Evolutionary conservation across 2,329 filamentous ascomycete species (phyloP).

Genomic region (Westerdykella aurantiaca): DNA sequence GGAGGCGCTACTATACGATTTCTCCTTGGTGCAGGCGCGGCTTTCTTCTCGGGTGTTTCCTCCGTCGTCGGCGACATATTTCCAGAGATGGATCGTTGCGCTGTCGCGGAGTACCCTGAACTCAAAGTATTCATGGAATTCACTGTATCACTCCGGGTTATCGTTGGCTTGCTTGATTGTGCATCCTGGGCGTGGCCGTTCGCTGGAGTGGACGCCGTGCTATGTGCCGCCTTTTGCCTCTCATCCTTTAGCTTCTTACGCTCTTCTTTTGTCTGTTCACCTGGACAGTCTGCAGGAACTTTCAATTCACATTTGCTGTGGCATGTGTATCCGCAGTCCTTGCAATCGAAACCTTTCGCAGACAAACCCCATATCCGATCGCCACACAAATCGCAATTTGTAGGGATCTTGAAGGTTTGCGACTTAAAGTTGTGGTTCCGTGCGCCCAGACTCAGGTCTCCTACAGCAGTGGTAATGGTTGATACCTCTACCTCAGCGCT

Average conservation of each 20-base stretch:
- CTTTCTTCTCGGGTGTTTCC: slow-evolving; percentile 36
- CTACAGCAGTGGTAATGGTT: slow-evolving; percentile 85
- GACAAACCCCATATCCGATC: slow-evolving; percentile 96
- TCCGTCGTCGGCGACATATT: slow-evolving; percentile 48
- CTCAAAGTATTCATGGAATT: slow-evolving; percentile 69
- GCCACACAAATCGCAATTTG: slow-evolving; percentile 93
- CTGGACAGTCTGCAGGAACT: slow-evolving; percentile 90
- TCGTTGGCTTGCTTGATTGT: slow-evolving; percentile 58
- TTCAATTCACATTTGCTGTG: slow-evolving; percentile 99
- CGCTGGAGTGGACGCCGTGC: slow-evolving; percentile 38
- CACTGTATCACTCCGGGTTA: slow-evolving; percentile 81
- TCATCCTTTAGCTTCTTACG: slow-evolving; percentile 88
- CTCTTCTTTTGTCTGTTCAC: slow-evolving; percentile 88
- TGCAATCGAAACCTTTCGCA: slow-evolving; percentile 92
- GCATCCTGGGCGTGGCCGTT: slow-evolving; percentile 44
- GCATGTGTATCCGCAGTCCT: slow-evolving; percentile 95
- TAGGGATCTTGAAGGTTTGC: slow-evolving; percentile 99
- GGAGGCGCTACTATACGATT: slow-evolving; percentile 82
- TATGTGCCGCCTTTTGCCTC: slow-evolving; percentile 71
- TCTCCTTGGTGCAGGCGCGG: slow-evolving; percentile 39
- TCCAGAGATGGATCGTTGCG: slow-evolving; percentile 68
- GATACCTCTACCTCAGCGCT: slow-evolving; percentile 90
- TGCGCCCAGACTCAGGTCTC: slow-evolving; percentile 85
- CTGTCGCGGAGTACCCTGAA: slow-evolving; percentile 78
- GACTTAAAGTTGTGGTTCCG: slow-evolving; percentile 97